Conservation (phyloP, 305 asterid genomes). For the Coffea humblotiana region DNA sequence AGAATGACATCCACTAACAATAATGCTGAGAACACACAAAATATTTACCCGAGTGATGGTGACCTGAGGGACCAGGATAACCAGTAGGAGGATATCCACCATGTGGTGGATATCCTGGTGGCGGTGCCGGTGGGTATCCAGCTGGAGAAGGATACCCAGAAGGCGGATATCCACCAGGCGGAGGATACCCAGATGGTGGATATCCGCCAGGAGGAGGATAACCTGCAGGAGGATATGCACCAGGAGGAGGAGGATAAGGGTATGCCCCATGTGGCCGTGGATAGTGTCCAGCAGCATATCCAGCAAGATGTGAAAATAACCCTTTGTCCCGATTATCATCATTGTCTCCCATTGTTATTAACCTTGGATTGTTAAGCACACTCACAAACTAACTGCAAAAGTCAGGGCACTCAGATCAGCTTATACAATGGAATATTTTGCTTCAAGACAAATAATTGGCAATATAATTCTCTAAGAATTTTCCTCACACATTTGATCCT, state of each 20-base stretch:
- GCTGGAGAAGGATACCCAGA: constrained; percentile 31
- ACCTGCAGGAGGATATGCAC: constrained; percentile 46
- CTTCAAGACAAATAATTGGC: neutral
- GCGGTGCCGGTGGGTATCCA: constrained; percentile 34
- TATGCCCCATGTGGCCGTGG: constrained; percentile 39
- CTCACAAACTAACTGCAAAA: constrained; percentile 2
- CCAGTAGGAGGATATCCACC: constrained; percentile 34
- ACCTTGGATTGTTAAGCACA: neutral
- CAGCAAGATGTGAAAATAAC: constrained; percentile 56
- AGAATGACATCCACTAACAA: neutral
- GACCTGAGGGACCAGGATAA: constrained; percentile 48
- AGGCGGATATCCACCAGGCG: constrained; percentile 30
- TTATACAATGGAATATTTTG: neutral
- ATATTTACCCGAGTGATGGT: constrained; percentile 41
- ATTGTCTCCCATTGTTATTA: constrained; percentile 48
- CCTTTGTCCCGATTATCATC: constrained; percentile 52
- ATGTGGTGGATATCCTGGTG: constrained; percentile 46
- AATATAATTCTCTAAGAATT: neutral
- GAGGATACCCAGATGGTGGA: constrained; percentile 51
- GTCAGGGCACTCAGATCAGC: neutral
- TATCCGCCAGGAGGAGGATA: constrained; percentile 36
- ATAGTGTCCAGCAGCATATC: constrained; percentile 60
- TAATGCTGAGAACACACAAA: neutral
- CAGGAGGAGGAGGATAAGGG: constrained; percentile 32
- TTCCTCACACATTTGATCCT: neutral